Percentiles rank a stretch among this genome's conserved stretches.
phyloP scores from a whole-genome alignment of 2,329 filamentous ascomycete genomes.

The Dryadomyces sulphureus region DNA sequence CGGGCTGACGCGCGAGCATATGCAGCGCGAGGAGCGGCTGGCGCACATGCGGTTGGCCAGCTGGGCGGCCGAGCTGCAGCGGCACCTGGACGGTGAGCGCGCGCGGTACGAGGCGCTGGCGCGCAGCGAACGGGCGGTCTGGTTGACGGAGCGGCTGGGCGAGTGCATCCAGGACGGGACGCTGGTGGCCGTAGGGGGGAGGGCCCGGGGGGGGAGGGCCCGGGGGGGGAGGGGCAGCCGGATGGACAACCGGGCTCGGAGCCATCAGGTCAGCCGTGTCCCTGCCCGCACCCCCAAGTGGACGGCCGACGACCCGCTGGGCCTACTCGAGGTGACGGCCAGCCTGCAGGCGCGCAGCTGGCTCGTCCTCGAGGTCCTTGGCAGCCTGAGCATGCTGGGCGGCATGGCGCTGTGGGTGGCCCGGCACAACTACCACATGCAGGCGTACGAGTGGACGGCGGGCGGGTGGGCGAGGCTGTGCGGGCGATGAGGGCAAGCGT shows the following conservation, averaged over 20 bases:
- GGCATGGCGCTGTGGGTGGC: conserved; percentile 51
- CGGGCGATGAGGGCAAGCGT: too few species aligned
- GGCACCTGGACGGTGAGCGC: conserved; percentile 59
- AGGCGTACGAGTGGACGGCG: conserved; percentile 14
- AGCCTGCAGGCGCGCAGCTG: conserved; percentile 50
- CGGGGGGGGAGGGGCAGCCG: conserved; percentile 13
- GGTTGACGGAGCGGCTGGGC: conserved; percentile 51
- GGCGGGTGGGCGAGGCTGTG: conserved; percentile 17
- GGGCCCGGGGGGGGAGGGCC: neutral
- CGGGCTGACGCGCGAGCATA: conserved; percentile 29
- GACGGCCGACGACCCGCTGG: conserved; percentile 58
- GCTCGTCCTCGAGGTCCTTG: conserved; percentile 57
- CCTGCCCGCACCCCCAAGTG: conserved; percentile 23
- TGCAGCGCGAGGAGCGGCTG: conserved; percentile 18
- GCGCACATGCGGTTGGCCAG: conserved; percentile 53
- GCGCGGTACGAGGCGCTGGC: conserved; percentile 50
- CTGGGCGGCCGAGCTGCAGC: conserved; percentile 72
- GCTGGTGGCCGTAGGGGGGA: conserved; percentile 34
- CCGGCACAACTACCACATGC: conserved; percentile 15
- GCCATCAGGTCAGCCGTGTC: too few species aligned
- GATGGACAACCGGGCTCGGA: too few species aligned
- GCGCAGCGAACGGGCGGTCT: conserved; percentile 48
- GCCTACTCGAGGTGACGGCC: conserved; percentile 55
- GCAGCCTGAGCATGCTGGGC: conserved; percentile 59
- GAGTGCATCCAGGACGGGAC: conserved; percentile 54